A percentile compares a stretch with the other conserved stretches of the same genome.
Evolutionary conservation across 768 basidiomycete species (phyloP).

Genomic region (Brasilioporus rufonigricans): DNA sequence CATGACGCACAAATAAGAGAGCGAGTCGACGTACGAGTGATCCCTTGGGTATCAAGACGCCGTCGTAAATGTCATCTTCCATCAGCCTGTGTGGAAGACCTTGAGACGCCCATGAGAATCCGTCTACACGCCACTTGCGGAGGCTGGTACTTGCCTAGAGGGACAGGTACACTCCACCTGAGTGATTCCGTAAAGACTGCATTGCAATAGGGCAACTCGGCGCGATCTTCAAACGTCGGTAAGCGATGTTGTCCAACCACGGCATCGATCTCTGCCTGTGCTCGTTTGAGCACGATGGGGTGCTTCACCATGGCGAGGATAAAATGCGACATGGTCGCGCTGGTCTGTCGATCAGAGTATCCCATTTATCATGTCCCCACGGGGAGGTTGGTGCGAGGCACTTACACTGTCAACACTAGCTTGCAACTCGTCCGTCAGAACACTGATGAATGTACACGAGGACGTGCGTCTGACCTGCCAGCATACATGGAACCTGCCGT

Average conservation of each 20-base stretch:
- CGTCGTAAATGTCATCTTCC: constrained; percentile 64
- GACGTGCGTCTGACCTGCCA: constrained; percentile 25
- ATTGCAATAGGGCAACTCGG: constrained; percentile 55
- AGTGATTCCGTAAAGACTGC: constrained; percentile 53
- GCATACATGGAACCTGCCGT: constrained; percentile 83
- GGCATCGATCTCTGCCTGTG: constrained; percentile 63
- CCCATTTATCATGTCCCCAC: constrained; percentile 1
- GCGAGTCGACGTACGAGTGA: constrained; percentile 41
- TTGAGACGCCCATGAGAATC: constrained; percentile 22
- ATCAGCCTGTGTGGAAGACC: constrained; percentile 64
- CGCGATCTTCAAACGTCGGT: constrained; percentile 57
- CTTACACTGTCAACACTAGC: constrained; percentile 64
- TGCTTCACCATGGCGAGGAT: constrained; percentile 64
- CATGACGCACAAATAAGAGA: background rate
- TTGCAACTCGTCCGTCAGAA: background rate
- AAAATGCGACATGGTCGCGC: constrained; percentile 53
- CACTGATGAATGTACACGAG: background rate
- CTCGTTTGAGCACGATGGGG: constrained; percentile 54
- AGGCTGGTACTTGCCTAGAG: constrained; percentile 43
- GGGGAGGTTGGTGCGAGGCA: background rate
- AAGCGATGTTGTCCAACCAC: constrained; percentile 46
- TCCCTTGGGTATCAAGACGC: constrained; percentile 60
- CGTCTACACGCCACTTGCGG: background rate
- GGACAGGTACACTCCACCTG: constrained; percentile 58
- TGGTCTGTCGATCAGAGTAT: constrained; percentile 37